Conservation (phyloP, 352 stramenopile species). For the Paralagenidium karlingii region DNA sequence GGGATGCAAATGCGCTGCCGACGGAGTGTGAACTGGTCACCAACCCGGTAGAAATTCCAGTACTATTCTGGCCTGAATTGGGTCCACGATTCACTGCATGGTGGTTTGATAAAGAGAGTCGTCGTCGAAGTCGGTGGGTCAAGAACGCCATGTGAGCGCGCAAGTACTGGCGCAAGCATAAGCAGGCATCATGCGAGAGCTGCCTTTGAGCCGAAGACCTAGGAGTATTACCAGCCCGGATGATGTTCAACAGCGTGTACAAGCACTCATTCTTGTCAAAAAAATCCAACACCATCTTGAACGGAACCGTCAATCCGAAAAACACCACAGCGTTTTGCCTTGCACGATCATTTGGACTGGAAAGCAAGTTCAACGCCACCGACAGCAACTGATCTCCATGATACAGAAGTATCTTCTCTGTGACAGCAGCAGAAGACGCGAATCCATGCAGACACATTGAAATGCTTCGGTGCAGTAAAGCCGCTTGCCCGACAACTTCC, state of each 20-base stretch:
- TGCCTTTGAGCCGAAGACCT: slow-evolving; percentile 70
- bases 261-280: slow-evolving; percentile 78
- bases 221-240: slow-evolving; percentile 59
- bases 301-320: slow-evolving; percentile 65
- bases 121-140: slow-evolving; percentile 50
- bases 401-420: slow-evolving; percentile 50
- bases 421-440: slow-evolving; percentile 62
- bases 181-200: slow-evolving; percentile 68
- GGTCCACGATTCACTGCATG: too few relatives aligned
- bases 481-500: slow-evolving; percentile 37
- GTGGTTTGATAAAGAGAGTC: slow-evolving; percentile 43
- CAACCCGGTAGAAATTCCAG: too few relatives aligned
- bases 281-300: slow-evolving; percentile 70
- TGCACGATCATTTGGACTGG: slow-evolving; percentile 65
- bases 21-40: too few relatives aligned
- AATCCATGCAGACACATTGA: slow-evolving; percentile 81
- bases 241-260: slow-evolving; percentile 78
- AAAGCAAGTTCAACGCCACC: slow-evolving; percentile 46
- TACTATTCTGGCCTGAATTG: too few relatives aligned
- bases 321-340: slow-evolving; percentile 77
- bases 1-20: slow-evolving; percentile 50
- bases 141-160: slow-evolving; percentile 69
- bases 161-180: slow-evolving; percentile 74
- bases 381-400: slow-evolving; percentile 46
- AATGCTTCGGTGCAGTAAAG: slow-evolving; percentile 54